Base-by-base conservation (phyloP, 1,139 yeast species). In the Protomyces gravidus region DNA sequence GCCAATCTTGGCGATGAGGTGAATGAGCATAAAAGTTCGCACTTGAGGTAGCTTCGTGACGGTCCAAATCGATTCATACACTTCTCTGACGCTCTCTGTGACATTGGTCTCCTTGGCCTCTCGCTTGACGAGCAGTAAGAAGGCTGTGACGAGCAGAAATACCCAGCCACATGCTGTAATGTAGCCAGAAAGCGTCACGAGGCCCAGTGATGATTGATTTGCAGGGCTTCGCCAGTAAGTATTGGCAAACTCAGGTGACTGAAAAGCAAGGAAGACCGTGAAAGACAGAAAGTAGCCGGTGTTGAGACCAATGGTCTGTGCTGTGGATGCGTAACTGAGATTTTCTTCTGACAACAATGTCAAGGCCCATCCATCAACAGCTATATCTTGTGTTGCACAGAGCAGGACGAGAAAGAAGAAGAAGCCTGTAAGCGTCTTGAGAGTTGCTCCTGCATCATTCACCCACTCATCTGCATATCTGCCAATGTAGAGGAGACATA, bases 311-410 rank as follows among this genome's bases (percentile, higher is more conserved):
- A 92, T 81, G 0, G 98, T 94, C 71, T 92, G 99, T 0, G 98
- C 98, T 0, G 98, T 92, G 3, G 96, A 87, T 0, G 98, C 98
- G 73, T 82, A 92, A n/a, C 95, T 84, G 62, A 92, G 76, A 21
- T 95, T 86, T 46, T 82, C 82, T 25, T 83, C 84, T 17, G 90
- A 83, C 59, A 92, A 76, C 56, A 92, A 82, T 1, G 97, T 92
- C 68, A 92, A 75, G 0, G 97, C 97, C 98, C 98, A 92, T 5
- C 98, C 98, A 73, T 92, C 99, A 15, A 92, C 98, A 0, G 98
- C 97, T 60, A 92, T 92, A 70, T 92, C 99, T 71, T 92, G 98
- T 0, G 99, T 92, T 2, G 98, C 97, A 74, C 97, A 90, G 62
- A 92, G 77, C 62, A 92, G 81, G 47, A 92, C 92, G 62, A 94